Base-by-base conservation (phyloP, 768 basidiomycete genomes). In the Boletellus ananas region DNA sequence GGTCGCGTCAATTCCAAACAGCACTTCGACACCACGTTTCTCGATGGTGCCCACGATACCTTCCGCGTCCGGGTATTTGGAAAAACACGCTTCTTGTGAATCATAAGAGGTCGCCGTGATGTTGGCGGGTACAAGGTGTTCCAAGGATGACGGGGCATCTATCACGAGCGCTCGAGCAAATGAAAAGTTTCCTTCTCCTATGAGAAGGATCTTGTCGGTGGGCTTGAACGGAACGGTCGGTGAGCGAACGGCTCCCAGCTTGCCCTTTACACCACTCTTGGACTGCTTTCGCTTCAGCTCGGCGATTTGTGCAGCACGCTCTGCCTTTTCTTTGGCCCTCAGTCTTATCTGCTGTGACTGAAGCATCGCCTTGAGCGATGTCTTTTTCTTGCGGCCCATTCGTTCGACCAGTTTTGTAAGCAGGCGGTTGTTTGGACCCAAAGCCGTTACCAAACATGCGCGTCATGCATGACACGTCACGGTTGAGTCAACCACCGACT, bases 161-260 rank as follows among this genome's bases (percentile, higher is more conserved):
- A 72, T 58, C 23, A 90, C 68, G 14, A 97, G 75, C 14, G 93
- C 84, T 23, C 79, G 81, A 3, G 93, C 78, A 59, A 90, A 98
- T 1, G 94, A 95, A 62, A 98, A 97, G 66, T 97, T 91, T 11
- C 92, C 95, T 73, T 98, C 95, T 9, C 94, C 95, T 45, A 98
- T 72, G 27, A 95, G 76, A 18, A 90, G 74, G 31, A 91, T 85
- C 42, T 65, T 79, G 61, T 90, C 84, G 8, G 79, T 81, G 0
- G 79, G 62, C 13, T 64, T 66, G 67, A 89, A 90, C 0, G 88
- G 89, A 9, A 87, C 73, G 0, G 79, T 86, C 1, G 74, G 70
- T n/a, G 62, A 70, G 33, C 58, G 71, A 34, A 61, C 58, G 29
- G 61, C 56, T 14, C 52, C 61, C 7, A 29, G 29, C 54, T 70